Evolutionary conservation across 2,329 filamentous ascomycete genomes (phyloP).

Genomic region (Knoxdaviesia capensis): DNA sequence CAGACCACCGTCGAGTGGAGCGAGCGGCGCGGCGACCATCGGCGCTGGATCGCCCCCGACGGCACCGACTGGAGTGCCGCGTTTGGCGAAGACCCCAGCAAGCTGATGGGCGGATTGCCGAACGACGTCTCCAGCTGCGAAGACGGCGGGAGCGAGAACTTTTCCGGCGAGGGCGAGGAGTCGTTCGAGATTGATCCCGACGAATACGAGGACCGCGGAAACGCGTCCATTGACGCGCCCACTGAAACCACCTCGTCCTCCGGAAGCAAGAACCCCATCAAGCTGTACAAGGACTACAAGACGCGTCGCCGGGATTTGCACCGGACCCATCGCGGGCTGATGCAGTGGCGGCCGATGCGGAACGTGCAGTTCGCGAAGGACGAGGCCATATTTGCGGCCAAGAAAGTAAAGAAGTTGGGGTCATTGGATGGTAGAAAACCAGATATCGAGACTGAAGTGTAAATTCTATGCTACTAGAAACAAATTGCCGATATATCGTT

Average conservation of each 20-base stretch:
- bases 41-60: constrained; percentile 56
- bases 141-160: constrained; percentile 9
- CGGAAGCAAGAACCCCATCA: constrained; percentile 30
- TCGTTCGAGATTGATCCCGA: constrained; percentile 14
- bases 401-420: constrained; percentile 57
- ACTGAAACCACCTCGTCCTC: too few relatives aligned
- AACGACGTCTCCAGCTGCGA: constrained; percentile 14
- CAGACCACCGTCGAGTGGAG: neutral
- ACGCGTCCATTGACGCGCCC: constrained; percentile 6
- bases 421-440: constrained; percentile 66
- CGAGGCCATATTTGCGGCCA: constrained; percentile 59
- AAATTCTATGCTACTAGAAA: constrained; percentile 3
- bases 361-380: constrained; percentile 77
- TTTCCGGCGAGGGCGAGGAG: constrained; percentile 15
- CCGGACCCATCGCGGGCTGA: constrained; percentile 70
- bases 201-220: constrained; percentile 12
- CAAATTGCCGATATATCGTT: neutral
- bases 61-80: constrained; percentile 76
- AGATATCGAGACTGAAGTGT: constrained; percentile 65
- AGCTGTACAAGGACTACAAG: constrained; percentile 41
- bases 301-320: constrained; percentile 54
- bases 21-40: neutral
- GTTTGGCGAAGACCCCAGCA: constrained; percentile 57
- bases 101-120: constrained; percentile 16
- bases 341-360: constrained; percentile 87